Conservation (phyloP, 352 stramenopile genomes). For the Halophytophthora batemanensis region DNA sequence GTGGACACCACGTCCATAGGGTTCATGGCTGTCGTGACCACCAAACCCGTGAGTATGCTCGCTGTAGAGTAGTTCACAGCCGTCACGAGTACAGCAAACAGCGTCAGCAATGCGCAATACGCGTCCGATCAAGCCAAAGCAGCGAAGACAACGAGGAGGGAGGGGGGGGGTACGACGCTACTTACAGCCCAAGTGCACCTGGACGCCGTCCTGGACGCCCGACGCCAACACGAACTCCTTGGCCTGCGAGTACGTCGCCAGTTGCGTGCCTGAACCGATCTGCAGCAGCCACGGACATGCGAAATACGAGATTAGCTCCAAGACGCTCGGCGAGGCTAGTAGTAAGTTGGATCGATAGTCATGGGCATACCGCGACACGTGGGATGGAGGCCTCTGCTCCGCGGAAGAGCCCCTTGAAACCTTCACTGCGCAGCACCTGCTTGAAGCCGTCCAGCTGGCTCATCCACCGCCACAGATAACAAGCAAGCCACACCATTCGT, state of each 20-base stretch:
- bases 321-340: conserved; percentile 5
- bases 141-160: neutral
- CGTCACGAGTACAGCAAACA: neutral
- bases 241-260: conserved; percentile 81
- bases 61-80: conserved; percentile 28
- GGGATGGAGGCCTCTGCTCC: conserved; percentile 72
- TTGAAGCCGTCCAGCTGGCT: conserved; percentile 72
- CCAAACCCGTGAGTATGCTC: conserved; percentile 75
- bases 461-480: conserved; percentile 4
- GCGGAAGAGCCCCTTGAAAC: conserved; percentile 68
- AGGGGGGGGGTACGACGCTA: conserved; percentile 12
- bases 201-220: conserved; percentile 68
- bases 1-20: conserved; percentile 87
- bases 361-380: conserved; percentile 60
- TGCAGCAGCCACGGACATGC: conserved; percentile 20
- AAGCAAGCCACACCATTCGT: conserved; percentile 7
- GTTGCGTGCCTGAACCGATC: conserved; percentile 81
- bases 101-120: neutral
- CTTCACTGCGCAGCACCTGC: conserved; percentile 71
- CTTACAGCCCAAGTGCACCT: conserved; percentile 80
- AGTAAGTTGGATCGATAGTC: neutral
- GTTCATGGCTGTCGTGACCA: conserved; percentile 86
- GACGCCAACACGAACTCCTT: conserved; percentile 80
- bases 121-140: neutral
- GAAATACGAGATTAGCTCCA: neutral